Evolutionary conservation across 176 grass and related monocot species (phyloP), one percentile per base, ranked within the genome.

Genomic region (Eleusine indica): DNA sequence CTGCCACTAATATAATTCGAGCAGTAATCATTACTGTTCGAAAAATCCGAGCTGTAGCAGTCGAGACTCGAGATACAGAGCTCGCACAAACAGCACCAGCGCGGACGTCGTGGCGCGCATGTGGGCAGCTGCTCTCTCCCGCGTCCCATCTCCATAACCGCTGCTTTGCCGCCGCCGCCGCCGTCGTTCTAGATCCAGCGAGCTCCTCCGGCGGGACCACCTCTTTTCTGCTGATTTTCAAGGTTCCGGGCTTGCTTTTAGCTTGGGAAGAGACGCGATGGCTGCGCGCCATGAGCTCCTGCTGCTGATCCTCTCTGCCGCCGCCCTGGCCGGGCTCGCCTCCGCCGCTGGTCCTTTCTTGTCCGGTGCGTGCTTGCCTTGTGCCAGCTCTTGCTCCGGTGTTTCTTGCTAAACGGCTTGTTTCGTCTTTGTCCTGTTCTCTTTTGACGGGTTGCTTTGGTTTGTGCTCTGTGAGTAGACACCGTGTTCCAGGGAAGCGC

Each of bases 181-280:
- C 1, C 80, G 79, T 76, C 40, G 7, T 78, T 17, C 79, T 74
- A 86, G 74, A 86, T 90, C 88, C 83, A 67, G 3, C 14, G 57
- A 35, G 52, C 71, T 21, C 25, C 41, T 73, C 32, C 60, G 32
- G 4, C 39, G 25, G 47, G 51, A 38, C 39, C 77, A 29, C 13
- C 29, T 52, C 29, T 52, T 29, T 29, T 43, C 51, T 22, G 51
- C 44, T 3, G 61, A 15, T 15, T 56, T 1, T 56, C 22, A 12
- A 40, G 39, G 10, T 52, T 30, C 30, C 66, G 17, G 40, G 30
- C 63, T 84, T 69, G 54, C 41, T 64, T 21, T 21, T 32, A 42
- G 41, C n/a, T 39, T 8, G n/a, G 49, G 3, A 7, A 30, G 39
- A 46, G 16, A 22, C 66, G 11, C 5, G 79, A 82, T 90, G 89